Conservation (phyloP, 2,329 filamentous ascomycete genomes). For the Penicillium sclerotigenum region DNA sequence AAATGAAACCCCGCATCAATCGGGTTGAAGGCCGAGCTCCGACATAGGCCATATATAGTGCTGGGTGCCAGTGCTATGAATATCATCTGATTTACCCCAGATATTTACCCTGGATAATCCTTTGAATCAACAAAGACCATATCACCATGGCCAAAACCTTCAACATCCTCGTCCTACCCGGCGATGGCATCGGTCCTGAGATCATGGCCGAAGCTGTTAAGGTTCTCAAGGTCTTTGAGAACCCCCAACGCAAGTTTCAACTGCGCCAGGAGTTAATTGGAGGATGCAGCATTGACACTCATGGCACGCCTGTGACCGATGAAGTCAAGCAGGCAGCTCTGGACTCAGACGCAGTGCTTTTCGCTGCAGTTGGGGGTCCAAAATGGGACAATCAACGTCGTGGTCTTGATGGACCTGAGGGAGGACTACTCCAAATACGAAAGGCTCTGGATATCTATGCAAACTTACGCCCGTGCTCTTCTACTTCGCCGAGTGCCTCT, state of each 20-base stretch:
- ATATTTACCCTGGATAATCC: neutral
- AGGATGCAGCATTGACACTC: constrained; percentile 79
- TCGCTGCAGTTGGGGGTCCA: constrained; percentile 85
- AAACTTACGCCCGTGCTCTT: constrained; percentile 75
- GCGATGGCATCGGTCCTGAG: constrained; percentile 79
- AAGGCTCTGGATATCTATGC: constrained; percentile 87
- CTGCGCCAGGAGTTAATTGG: constrained; percentile 81
- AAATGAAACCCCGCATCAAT: constrained; percentile 24
- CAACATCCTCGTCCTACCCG: constrained; percentile 71
- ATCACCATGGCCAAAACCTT: constrained; percentile 42
- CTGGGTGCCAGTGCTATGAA: neutral
- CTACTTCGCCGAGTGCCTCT: constrained; percentile 70
- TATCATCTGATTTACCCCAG: neutral
- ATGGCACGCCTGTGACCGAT: constrained; percentile 71
- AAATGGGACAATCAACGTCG: constrained; percentile 71
- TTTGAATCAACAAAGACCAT: neutral
- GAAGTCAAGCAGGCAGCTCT: constrained; percentile 75
- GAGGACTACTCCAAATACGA: constrained; percentile 78
- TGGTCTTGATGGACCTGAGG: constrained; percentile 77
- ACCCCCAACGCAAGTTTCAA: constrained; percentile 68
- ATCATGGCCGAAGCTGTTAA: constrained; percentile 52
- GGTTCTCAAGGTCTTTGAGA: constrained; percentile 72
- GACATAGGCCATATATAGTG: constrained; percentile 8
- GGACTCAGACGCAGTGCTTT: constrained; percentile 76
- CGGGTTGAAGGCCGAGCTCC: constrained; percentile 25